phyloP scores from a whole-genome alignment of 352 stramenopile species.

The Phytophthora litchii region DNA sequence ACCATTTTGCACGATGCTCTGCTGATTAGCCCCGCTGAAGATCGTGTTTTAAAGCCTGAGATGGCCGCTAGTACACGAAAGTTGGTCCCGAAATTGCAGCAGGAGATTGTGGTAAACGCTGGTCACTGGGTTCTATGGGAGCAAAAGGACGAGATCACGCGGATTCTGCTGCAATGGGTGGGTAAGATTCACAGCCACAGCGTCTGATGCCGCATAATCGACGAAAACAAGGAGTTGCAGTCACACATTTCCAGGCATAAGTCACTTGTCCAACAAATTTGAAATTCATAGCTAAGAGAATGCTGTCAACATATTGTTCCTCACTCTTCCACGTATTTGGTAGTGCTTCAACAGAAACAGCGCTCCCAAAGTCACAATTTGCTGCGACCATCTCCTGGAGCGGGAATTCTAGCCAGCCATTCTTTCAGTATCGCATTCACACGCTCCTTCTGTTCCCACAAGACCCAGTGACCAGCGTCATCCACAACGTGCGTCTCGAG shows the following conservation, averaged over 20 bases:
- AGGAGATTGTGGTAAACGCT: constrained; percentile 50
- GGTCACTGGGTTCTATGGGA: constrained; percentile 74
- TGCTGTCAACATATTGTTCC: background rate
- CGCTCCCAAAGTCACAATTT: constrained; percentile 27
- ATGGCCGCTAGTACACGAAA: constrained; percentile 61
- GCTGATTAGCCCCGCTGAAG: constrained; percentile 63
- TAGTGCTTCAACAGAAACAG: background rate
- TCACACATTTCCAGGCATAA: too few relatives aligned
- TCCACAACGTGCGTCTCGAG: constrained; percentile 59
- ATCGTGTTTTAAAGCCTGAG: constrained; percentile 55
- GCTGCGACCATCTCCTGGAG: constrained; percentile 11
- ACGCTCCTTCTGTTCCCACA: constrained; percentile 59
- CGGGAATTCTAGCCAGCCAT: constrained; percentile 45
- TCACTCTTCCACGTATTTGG: background rate
- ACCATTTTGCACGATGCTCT: constrained; percentile 51
- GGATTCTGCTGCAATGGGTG: constrained; percentile 50
- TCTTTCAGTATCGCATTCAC: constrained; percentile 43
- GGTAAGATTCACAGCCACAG: too few relatives aligned
- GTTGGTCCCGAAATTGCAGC: constrained; percentile 51
- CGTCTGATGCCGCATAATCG: too few relatives aligned
- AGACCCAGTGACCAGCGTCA: constrained; percentile 65
- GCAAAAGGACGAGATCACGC: constrained; percentile 46
- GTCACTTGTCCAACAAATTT: background rate
- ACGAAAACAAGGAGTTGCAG: too few relatives aligned
- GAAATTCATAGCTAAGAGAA: constrained; percentile 1